These are phyloP conservation scores for Aegilops speltoides DNA, from an alignment of 176 grass and related monocot species.

Conservation along the genomic window DNA sequence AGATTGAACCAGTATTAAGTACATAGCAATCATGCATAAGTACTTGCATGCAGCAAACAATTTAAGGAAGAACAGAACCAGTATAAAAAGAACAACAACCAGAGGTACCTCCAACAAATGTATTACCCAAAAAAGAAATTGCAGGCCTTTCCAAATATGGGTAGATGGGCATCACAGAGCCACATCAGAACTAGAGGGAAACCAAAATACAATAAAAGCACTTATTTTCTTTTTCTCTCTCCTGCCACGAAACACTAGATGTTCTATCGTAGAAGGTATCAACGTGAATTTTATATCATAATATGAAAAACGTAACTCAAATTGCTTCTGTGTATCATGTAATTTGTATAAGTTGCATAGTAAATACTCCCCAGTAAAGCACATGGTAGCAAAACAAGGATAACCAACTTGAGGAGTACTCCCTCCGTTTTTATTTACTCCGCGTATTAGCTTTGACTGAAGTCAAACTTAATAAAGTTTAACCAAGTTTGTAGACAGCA, in stretches of 20 bases:
- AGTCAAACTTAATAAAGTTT: too few relatives aligned
- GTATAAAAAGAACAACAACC: not conserved
- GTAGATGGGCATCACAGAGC: not conserved
- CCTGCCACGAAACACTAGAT: not conserved
- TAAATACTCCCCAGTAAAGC: not conserved
- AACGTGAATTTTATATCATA: not conserved
- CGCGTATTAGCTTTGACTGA: too few relatives aligned
- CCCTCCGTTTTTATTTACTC: not conserved
- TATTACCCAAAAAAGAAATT: not conserved
- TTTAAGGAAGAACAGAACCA: not conserved
- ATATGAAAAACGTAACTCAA: not conserved
- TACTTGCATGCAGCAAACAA: not conserved
- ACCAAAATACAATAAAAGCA: not conserved
- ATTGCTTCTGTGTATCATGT: not conserved
- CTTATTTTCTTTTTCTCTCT: not conserved
- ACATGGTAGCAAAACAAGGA: slow-evolving; percentile 1
- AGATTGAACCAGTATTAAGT: not conserved
- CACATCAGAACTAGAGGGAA: not conserved
- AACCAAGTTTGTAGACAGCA: too few relatives aligned
- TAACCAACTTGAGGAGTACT: not conserved
- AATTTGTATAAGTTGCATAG: not conserved
- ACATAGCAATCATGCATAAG: not conserved
- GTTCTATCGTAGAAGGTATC: not conserved
- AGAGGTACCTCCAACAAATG: not conserved
- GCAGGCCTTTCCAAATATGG: not conserved